Evolutionary conservation across 495 filamentous ascomycete species (phyloP), one percentile per base, ranked within the genome.

Genomic region (Aspergillus avenaceus): DNA sequence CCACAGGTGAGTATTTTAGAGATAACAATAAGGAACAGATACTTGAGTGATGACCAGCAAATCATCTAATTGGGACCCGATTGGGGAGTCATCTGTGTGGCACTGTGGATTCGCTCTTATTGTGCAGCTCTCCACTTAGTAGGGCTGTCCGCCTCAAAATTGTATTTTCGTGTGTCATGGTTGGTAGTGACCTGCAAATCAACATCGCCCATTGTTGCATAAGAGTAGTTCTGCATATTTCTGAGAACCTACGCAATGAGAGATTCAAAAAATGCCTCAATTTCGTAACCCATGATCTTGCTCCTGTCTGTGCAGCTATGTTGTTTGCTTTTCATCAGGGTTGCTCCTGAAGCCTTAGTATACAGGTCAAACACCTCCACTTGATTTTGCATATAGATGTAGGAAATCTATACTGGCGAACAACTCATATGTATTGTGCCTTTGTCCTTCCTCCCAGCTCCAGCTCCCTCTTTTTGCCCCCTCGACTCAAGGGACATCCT

Each of bases 161-260:
- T 16, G 50, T 41, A 32, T 54, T 60, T 61, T 49, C 38, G 49
- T 61, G 53, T 61, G 58, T 61, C 58, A 61, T 61, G 54, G 52
- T 61, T 53, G 56, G 53, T 54, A 52, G 38, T 51, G 47, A 21
- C 53, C 49, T 60, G 58, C 58, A 60, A 56, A 60, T 60, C 58
- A 56, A 49, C 52, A 48, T 53, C 52, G 49, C 34, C 47, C 16
- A 45, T 37, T 24, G 37, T 44, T 21, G 43, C 45, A 43, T 34
- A 49, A 24, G 11, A 56, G 36, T 29, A 16, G 29, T 27, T 38
- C 24, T 40, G 41, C 41, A 36, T 43, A 25, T 45, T 55, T 53
- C 36, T 50, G n/a, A n/a, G n/a, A n/a, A n/a, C 42, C 41, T 57
- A 54, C 53, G 58, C 57, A 61, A 61, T 60, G 28, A 34, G 34